phyloP scores from a whole-genome alignment of 805 yeast species.

The Blastobotrys muscicola region DNA sequence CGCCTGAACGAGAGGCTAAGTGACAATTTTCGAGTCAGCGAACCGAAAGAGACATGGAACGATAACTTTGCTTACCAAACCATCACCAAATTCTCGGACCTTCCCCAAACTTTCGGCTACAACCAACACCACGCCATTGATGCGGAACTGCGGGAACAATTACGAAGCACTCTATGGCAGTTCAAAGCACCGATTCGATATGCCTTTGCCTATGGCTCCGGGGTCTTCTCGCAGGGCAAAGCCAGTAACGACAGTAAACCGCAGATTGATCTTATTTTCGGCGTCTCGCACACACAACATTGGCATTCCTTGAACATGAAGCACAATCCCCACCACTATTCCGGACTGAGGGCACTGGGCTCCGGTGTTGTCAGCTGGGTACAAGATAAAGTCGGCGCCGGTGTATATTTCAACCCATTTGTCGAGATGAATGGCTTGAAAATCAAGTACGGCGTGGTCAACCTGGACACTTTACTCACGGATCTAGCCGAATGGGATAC shows the following conservation, averaged over 20 bases:
- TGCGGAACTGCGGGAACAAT: constrained; percentile 33
- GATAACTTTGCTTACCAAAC: constrained; percentile 29
- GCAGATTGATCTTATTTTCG: constrained; percentile 80
- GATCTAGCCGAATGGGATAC: constrained; percentile 83
- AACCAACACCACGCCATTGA: constrained; percentile 49
- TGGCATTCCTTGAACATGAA: constrained; percentile 71
- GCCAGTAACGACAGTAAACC: constrained; percentile 32
- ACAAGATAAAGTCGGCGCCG: constrained; percentile 64
- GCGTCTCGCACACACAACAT: constrained; percentile 60
- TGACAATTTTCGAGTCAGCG: no score
- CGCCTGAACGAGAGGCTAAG: no score
- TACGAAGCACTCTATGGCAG: constrained; percentile 41
- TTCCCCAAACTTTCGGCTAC: constrained; percentile 49
- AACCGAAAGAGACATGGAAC: constrained; percentile 1
- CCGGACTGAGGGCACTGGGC: constrained; percentile 54
- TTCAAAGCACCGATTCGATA: constrained; percentile 67
- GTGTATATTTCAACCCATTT: constrained; percentile 90
- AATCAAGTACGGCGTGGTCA: constrained; percentile 83
- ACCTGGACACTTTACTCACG: constrained; percentile 45
- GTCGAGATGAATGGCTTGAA: constrained; percentile 50
- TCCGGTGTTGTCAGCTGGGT: constrained; percentile 45
- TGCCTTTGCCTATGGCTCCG: constrained; percentile 92
- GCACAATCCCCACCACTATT: constrained; percentile 68
- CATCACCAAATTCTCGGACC: constrained; percentile 38
- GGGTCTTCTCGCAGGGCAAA: constrained; percentile 73